A percentile compares a stretch with the other conserved stretches of the same genome.
These are phyloP conservation scores for Paramecium primaurelia DNA, from an alignment of 73 alveolate species.

Conservation along the genomic window DNA sequence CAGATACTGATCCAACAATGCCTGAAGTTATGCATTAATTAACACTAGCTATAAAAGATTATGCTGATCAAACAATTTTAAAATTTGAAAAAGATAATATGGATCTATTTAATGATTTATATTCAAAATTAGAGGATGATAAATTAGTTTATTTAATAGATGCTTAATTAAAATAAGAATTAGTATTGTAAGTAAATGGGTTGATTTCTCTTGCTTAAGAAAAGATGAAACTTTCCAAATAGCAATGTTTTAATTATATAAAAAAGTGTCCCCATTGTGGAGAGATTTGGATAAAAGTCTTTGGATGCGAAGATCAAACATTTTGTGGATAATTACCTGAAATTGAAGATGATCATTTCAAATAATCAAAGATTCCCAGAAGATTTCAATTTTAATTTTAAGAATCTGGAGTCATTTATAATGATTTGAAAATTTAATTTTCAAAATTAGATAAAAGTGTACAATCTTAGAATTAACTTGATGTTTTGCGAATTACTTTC, in stretches of 20 bases:
- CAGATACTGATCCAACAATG: not conserved
- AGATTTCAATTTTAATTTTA: not conserved
- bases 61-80: not conserved
- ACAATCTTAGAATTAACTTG: too few species aligned
- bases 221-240: not conserved
- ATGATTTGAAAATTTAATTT: not conserved
- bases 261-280: slow-evolving; percentile 18
- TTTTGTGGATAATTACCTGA: slow-evolving; percentile 12
- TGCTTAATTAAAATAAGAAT: not conserved
- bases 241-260: not conserved
- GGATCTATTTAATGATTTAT: not conserved
- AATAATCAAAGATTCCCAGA: not conserved
- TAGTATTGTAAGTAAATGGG: not conserved
- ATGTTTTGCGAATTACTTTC: too few species aligned
- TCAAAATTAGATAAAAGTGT: not conserved
- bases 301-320: slow-evolving; percentile 12
- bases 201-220: not conserved
- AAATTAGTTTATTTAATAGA: not conserved
- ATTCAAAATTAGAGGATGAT: not conserved
- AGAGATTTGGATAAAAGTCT: slow-evolving; percentile 29
- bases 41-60: not conserved
- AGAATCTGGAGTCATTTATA: not conserved
- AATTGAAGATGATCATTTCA: not conserved
- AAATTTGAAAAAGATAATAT: not conserved
- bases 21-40: slow-evolving; percentile 38